Percentiles rank a stretch among this genome's conserved stretches.
phyloP scores from a whole-genome alignment of 1,284 basidiomycete genomes.

The Boletus sp. region DNA sequence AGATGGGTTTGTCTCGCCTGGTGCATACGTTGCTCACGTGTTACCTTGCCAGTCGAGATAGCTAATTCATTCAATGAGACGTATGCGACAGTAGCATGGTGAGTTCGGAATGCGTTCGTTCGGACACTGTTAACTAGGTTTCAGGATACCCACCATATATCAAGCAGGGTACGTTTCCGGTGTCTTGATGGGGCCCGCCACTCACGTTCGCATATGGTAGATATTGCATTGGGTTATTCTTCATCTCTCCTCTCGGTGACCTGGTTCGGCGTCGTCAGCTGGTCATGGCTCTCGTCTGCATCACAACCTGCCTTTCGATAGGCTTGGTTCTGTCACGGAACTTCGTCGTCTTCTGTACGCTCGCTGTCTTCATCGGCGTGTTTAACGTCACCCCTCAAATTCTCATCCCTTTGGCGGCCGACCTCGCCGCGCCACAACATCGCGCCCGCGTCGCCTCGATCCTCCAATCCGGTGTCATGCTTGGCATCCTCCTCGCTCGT shows the following conservation, averaged over 20 bases:
- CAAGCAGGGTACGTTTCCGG: conserved; percentile 44
- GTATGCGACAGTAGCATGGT: conserved; percentile 59
- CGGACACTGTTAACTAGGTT: background rate
- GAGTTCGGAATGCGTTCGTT: conserved; percentile 1
- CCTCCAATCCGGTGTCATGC: conserved; percentile 64
- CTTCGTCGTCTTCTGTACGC: conserved; percentile 48
- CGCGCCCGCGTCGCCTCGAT: conserved; percentile 63
- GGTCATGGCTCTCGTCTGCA: conserved; percentile 47
- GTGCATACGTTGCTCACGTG: conserved; percentile 3
- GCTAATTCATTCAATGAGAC: conserved; percentile 53
- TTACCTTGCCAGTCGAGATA: conserved; percentile 45
- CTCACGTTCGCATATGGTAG: conserved; percentile 28
- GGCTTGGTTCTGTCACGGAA: conserved; percentile 53
- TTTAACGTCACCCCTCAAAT: conserved; percentile 58
- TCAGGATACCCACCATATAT: conserved; percentile 48
- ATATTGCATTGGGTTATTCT: conserved; percentile 57
- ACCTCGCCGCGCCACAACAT: conserved; percentile 59
- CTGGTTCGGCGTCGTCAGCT: conserved; percentile 59
- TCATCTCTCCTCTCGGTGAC: conserved; percentile 67
- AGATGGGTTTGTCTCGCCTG: conserved; percentile 18
- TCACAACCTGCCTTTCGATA: conserved; percentile 53
- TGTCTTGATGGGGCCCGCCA: background rate
- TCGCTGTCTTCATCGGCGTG: conserved; percentile 59
- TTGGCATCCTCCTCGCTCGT: conserved; percentile 68
- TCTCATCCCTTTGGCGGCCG: conserved; percentile 63